Evolutionary conservation across 352 stramenopile species (phyloP).

Genomic region (Phytopythium oedochilum): DNA sequence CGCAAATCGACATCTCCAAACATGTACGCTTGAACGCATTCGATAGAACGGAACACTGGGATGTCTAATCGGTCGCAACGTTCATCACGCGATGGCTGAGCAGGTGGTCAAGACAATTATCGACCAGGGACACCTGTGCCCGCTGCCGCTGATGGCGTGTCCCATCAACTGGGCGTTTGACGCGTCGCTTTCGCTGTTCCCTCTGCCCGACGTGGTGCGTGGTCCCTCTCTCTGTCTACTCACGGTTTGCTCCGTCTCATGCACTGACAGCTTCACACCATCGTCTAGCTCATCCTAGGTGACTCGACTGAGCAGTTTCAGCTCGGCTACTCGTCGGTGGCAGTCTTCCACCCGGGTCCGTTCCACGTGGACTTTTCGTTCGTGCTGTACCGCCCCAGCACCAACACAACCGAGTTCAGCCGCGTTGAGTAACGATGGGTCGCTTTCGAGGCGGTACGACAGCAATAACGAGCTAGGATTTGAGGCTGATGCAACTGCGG

Average conservation of each 20-base stretch:
- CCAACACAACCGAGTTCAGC: conserved; percentile 82
- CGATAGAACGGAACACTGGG: too few relatives aligned
- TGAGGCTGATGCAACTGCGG: too few relatives aligned
- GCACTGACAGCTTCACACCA: too few relatives aligned
- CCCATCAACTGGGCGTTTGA: conserved; percentile 96
- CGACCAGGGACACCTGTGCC: conserved; percentile 92
- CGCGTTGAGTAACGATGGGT: conserved; percentile 46
- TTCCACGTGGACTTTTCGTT: conserved; percentile 87
- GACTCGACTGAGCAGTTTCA: conserved; percentile 84
- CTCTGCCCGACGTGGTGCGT: conserved; percentile 83
- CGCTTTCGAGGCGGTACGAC: background rate
- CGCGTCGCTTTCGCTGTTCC: conserved; percentile 90
- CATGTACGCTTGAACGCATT: too few relatives aligned
- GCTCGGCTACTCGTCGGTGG: conserved; percentile 74
- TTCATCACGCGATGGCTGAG: conserved; percentile 1
- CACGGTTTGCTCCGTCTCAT: too few relatives aligned
- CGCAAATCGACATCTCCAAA: conserved; percentile 73
- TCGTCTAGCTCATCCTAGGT: conserved; percentile 76
- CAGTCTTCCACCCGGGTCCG: conserved; percentile 72
- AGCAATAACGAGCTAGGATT: background rate
- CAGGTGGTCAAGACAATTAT: conserved; percentile 87
- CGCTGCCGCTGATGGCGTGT: conserved; percentile 77
- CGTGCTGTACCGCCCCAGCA: conserved; percentile 79
- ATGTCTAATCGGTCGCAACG: too few relatives aligned
- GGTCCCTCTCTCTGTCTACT: background rate